Evolutionary conservation across 768 basidiomycete genomes (phyloP), one percentile per base, ranked within the genome.

Genomic region (Mycena vulgaris): DNA sequence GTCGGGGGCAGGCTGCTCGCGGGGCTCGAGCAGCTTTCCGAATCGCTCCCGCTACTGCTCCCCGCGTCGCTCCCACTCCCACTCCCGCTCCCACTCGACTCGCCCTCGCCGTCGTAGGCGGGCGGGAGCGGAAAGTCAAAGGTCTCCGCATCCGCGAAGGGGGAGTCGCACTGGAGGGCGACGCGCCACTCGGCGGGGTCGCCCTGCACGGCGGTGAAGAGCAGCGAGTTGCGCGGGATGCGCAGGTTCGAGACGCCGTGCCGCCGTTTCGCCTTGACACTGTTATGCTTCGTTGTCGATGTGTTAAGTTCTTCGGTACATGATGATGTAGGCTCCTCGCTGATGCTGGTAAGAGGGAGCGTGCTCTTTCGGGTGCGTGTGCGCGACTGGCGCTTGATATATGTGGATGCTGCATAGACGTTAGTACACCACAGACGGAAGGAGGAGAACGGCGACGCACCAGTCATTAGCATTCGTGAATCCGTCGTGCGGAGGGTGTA

Each of bases 211-310:
- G 52, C 52, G 52, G 52, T 53, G 52, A 53, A 53, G 31, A 53
- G 52, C 21, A 5, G 8, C 2, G 31, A 35, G 31, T 7, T 16
- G 52, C 52, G 56, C 16, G 66, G 56, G 49, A 71, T 66, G 30
- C 25, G 33, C 19, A 71, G 70, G 49, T 71, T 66, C 3, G 70
- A 71, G 42, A 71, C 61, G 21, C 70, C 70, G 16, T 59, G 70
- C 4, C 70, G 52, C 33, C 70, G 59, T 23, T 61, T 52, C 2
- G 70, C 65, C 39, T 71, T 71, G 39, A 56, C 37, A 42, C 63
- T 65, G 33, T 53, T 53, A 8, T 14, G 33, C 11, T 53, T 53
- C 31, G 52, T 21, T 14, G 33, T 33, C 16, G 17, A 21, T 1
- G 52, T 10, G 19, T n/a, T n/a, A n/a, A 6, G 3, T 5, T 48